phyloP scores from a whole-genome alignment of 2,329 filamentous ascomycete genomes.

The Aspergillus pseudonomiae region DNA sequence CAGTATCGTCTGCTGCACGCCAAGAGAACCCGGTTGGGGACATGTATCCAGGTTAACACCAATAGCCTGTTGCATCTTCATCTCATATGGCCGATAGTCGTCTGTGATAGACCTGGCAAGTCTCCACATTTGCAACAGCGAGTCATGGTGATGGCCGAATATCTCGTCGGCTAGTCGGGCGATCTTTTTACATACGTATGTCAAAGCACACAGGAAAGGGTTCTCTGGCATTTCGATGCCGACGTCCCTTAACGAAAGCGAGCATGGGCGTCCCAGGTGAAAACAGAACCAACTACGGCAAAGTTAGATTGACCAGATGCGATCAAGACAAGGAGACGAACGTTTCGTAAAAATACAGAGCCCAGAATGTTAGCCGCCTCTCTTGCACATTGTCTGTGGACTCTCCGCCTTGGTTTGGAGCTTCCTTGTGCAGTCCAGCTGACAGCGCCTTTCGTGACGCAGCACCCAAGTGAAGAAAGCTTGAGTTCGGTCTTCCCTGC shows the following conservation, averaged over 20 bases:
- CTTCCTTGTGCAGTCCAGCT: constrained; percentile 49
- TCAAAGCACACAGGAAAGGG: constrained; percentile 41
- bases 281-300: constrained; percentile 47
- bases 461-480: constrained; percentile 45
- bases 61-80: constrained; percentile 30
- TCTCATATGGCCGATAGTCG: constrained; percentile 33
- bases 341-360: constrained; percentile 50
- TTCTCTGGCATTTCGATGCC: constrained; percentile 43
- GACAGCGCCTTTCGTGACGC: constrained; percentile 49
- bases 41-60: constrained; percentile 41
- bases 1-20: constrained; percentile 46
- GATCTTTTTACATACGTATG: constrained; percentile 43
- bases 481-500: constrained; percentile 48
- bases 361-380: constrained; percentile 44
- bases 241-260: constrained; percentile 42
- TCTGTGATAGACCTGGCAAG: constrained; percentile 36
- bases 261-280: constrained; percentile 46
- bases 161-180: constrained; percentile 47
- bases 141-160: constrained; percentile 46
- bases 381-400: constrained; percentile 39
- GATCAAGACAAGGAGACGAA: constrained; percentile 23
- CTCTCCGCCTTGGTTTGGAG: constrained; percentile 34
- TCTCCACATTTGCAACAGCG: constrained; percentile 41
- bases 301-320: neutral
- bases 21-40: constrained; percentile 41